Percentiles rank a stretch among this genome's conserved stretches.
Conservation (phyloP, 768 basidiomycete genomes). For the Pisolithus microcarpus region DNA sequence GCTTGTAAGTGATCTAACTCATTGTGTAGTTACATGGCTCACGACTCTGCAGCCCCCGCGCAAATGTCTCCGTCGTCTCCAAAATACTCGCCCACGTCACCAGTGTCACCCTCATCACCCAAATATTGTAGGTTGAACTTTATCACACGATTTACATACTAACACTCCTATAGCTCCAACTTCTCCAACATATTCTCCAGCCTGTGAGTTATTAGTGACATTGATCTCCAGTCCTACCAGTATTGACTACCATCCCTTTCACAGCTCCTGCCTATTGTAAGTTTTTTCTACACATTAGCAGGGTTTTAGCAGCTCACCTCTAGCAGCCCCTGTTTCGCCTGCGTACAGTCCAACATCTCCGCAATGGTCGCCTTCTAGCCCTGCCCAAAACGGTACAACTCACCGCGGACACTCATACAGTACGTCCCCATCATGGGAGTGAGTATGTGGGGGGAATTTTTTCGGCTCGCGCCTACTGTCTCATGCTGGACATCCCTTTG, state of each 20-base stretch:
- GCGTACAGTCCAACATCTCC: constrained; percentile 84
- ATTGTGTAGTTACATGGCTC: constrained; percentile 1
- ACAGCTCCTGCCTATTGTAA: constrained; percentile 78
- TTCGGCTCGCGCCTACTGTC: constrained; percentile 4
- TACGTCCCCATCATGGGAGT: constrained; percentile 50
- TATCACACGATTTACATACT: constrained; percentile 1
- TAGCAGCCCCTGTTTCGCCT: constrained; percentile 71
- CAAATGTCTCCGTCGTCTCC: constrained; percentile 87
- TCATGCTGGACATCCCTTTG: background rate
- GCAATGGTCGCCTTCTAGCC: constrained; percentile 76
- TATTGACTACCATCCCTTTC: constrained; percentile 4
- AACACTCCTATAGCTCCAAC: constrained; percentile 55
- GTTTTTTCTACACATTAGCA: constrained; percentile 16
- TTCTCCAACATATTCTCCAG: constrained; percentile 82
- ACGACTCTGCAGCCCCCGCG: constrained; percentile 49
- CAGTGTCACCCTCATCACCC: constrained; percentile 86
- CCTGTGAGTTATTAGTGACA: constrained; percentile 48
- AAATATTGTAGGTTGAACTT: constrained; percentile 66
- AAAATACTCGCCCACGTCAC: constrained; percentile 90
- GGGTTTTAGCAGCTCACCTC: constrained; percentile 11
- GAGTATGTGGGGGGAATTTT: constrained; percentile 10
- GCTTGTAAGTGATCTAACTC: constrained; percentile 49
- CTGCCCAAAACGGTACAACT: constrained; percentile 47
- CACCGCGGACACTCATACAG: constrained; percentile 37
- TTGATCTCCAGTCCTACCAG: background rate